Base-by-base conservation (phyloP, 164 flowering plant species). In the Magnolia kwangsiensis region DNA sequence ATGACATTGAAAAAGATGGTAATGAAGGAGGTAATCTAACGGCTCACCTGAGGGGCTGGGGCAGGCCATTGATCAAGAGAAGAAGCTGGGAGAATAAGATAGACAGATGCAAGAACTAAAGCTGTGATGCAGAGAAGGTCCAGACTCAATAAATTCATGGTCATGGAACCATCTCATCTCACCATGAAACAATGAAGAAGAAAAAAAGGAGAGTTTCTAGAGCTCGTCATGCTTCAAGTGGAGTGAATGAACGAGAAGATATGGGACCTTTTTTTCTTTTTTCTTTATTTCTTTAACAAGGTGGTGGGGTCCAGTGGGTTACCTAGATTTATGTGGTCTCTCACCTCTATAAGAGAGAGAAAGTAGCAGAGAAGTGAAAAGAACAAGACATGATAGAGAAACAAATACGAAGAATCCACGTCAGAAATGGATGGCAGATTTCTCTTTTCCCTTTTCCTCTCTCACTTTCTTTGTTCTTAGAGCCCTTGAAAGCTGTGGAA, bases 161-260 rank as follows among this genome's bases (percentile, higher is more conserved):
- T 75, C 64, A 73, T 70, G 77, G 72, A 65, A 77, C 67, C 80
- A 78, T 76, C 71, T 78, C 76, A 71, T 69, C 77, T 68, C 75
- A 69, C 27, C 68, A 72, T 78, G 72, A 55, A 71, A 37, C 27
- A 2, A 59, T 20, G 8, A 58, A 27, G 13, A 50, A 2, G 55
- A 23, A 63, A 8, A n/a, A 20, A 61, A 14, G 10, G 24, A 37
- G 20, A 27, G 21, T 6, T 50, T 37, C 63, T 49, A 7, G 50
- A 75, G 67, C 20, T 16, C 64, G n/a, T 8, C 13, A 51, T 24
- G 45, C 5, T 65, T 21, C 21, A 72, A 72, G 61, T 59, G 49
- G 64, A 58, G 7, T 16, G 65, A n/a, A 29, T n/a, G 45, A 9
- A 19, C 29, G 23, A 23, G 75, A 23, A 24, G 72, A 49, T 13